Conservation (phyloP, 2,329 filamentous ascomycete genomes). For the Xylariaceae sp. region DNA sequence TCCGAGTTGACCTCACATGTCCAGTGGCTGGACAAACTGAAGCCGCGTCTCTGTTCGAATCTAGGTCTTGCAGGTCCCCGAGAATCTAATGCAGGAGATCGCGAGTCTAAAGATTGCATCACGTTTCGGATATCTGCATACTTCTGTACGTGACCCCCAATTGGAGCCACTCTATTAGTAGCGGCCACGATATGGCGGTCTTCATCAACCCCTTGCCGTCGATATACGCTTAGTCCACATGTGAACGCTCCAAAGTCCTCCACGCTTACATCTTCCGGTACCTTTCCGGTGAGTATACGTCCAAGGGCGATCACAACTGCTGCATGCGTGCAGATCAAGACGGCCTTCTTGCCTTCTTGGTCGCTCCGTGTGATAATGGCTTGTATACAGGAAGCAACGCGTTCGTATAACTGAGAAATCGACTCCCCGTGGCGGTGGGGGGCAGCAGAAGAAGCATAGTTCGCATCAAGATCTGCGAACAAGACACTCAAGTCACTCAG, state of each 20-base stretch:
- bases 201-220: conserved; percentile 35
- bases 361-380: conserved; percentile 78
- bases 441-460: conserved; percentile 67
- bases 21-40: conserved; percentile 77
- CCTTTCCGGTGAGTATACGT: conserved; percentile 76
- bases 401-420: conserved; percentile 79
- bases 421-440: conserved; percentile 81
- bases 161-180: conserved; percentile 9
- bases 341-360: conserved; percentile 68
- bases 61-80: conserved; percentile 34
- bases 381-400: conserved; percentile 73
- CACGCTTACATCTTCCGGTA: conserved; percentile 73
- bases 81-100: conserved; percentile 45
- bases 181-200: conserved; percentile 1
- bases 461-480: conserved; percentile 68
- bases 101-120: conserved; percentile 36
- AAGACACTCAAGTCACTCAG: conserved; percentile 66
- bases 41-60: conserved; percentile 56
- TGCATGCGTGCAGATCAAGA: conserved; percentile 88
- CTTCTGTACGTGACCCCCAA: conserved; percentile 10
- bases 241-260: conserved; percentile 89
- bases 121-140: conserved; percentile 7
- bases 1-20: conserved; percentile 81
- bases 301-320: conserved; percentile 88
- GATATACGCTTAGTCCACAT: conserved; percentile 76